Evolutionary conservation across 495 filamentous ascomycete species (phyloP).

Genomic region (Annulohypoxylon nitens): DNA sequence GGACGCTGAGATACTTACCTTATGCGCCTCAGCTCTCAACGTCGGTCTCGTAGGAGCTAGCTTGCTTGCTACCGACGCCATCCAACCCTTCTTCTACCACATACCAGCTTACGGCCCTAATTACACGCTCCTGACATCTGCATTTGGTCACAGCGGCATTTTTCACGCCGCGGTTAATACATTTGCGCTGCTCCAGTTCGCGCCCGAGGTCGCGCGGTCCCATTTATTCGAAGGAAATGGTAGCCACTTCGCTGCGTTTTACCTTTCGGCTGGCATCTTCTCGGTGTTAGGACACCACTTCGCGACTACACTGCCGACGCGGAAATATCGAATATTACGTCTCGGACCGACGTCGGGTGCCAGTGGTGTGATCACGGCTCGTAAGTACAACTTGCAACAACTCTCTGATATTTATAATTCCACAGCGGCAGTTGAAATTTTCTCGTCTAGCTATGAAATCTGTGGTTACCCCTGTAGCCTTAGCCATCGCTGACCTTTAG

Average conservation of each 20-base stretch:
- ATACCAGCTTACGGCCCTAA: constrained; percentile 33
- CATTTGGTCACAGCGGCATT: constrained; percentile 43
- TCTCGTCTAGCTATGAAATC: neutral
- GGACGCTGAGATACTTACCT: constrained; percentile 26
- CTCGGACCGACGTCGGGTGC: constrained; percentile 23
- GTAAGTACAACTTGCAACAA: constrained; percentile 19
- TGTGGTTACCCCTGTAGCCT: neutral
- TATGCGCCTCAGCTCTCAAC: constrained; percentile 33
- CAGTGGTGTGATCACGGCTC: constrained; percentile 45
- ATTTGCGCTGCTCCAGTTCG: constrained; percentile 35
- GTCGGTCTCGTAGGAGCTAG: constrained; percentile 18
- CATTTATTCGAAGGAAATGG: constrained; percentile 40
- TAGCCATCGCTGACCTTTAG: neutral
- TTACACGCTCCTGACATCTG: constrained; percentile 50
- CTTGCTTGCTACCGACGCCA: constrained; percentile 8
- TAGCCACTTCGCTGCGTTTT: constrained; percentile 51
- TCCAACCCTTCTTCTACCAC: constrained; percentile 33
- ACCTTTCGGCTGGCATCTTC: constrained; percentile 47
- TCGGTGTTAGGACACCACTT: constrained; percentile 44
- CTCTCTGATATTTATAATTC: neutral
- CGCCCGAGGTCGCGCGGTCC: constrained; percentile 30
- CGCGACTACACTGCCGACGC: constrained; percentile 30
- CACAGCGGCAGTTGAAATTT: neutral
- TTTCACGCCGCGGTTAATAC: constrained; percentile 44
- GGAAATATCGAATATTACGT: constrained; percentile 21